Percentiles rank a stretch among this genome's conserved stretches.
Conservation (phyloP, 2,329 filamentous ascomycete species). For the Stemphylium beticola region DNA sequence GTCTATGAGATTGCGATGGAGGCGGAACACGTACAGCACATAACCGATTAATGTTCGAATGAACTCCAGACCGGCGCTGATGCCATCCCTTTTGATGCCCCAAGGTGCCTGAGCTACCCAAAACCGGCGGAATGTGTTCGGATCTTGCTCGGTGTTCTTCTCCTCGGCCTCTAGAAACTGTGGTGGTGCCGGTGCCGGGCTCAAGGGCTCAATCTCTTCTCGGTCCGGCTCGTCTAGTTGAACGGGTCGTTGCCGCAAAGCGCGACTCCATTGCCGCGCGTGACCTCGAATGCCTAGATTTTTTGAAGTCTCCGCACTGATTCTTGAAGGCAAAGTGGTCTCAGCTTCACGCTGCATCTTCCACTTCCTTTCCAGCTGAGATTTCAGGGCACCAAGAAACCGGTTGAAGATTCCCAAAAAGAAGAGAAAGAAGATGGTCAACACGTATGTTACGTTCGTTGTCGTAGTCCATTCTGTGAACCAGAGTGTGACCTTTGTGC, state of each 20-base stretch:
- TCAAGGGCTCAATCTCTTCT: conserved; percentile 27
- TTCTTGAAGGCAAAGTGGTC: not conserved
- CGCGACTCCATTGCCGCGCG: conserved; percentile 22
- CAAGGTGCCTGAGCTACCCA: conserved; percentile 30
- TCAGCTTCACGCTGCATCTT: conserved; percentile 2
- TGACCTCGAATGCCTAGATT: conserved; percentile 7
- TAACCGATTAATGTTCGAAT: conserved; percentile 36
- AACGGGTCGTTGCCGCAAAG: conserved; percentile 6
- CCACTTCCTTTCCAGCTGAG: conserved; percentile 35
- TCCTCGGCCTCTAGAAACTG: not conserved
- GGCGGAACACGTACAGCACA: conserved; percentile 28
- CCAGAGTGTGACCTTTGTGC: conserved; percentile 38
- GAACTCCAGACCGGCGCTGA: conserved; percentile 32
- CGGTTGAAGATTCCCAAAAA: conserved; percentile 36
- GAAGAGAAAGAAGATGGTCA: conserved; percentile 38
- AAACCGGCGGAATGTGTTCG: conserved; percentile 1
- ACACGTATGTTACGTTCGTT: conserved; percentile 30
- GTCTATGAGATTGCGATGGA: not conserved
- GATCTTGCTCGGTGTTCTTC: not conserved
- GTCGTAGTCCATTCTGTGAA: conserved; percentile 38
- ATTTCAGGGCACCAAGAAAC: conserved; percentile 37
- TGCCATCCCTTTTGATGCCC: conserved; percentile 27
- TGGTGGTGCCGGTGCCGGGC: conserved; percentile 8
- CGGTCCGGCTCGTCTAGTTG: conserved; percentile 18
- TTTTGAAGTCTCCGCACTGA: conserved; percentile 2